phyloP scores from a whole-genome alignment of 371 early-diverging fungal genomes.

The Lichtheimia corymbifera region DNA sequence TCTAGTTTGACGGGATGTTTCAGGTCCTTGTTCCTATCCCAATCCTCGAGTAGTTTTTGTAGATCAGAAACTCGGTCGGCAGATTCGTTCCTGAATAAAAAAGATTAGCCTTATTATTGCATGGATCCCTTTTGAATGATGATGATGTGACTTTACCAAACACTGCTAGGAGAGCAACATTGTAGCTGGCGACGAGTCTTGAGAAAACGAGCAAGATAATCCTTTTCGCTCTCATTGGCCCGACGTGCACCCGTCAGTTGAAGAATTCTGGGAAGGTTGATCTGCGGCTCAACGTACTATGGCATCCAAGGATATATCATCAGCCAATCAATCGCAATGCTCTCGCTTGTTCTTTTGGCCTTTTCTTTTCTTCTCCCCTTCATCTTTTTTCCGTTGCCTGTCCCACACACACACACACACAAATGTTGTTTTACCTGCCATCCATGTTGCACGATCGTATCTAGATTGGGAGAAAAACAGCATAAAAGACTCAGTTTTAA shows the following conservation, averaged over 20 bases:
- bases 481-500: no score
- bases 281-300: constrained; percentile 44
- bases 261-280: constrained; percentile 46
- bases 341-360: no score
- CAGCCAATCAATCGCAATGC: background rate
- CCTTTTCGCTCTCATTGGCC: constrained; percentile 28
- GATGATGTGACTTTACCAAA: constrained; percentile 28
- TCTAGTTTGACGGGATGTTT: constrained; percentile 26
- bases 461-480: constrained; percentile 14
- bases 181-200: constrained; percentile 43
- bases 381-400: background rate
- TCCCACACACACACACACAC: no score
- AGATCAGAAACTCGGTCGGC: constrained; percentile 46
- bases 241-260: constrained; percentile 38
- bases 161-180: constrained; percentile 48
- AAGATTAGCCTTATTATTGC: no score
- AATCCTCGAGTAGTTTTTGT: constrained; percentile 33
- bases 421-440: constrained; percentile 48
- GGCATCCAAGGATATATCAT: constrained; percentile 7
- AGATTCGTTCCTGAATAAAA: constrained; percentile 32
- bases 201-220: constrained; percentile 42
- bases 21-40: constrained; percentile 38
- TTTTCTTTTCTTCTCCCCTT: background rate
- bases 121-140: no score
- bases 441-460: constrained; percentile 57